Evolutionary conservation across 75 land plant genomes (phyloP).

Genomic region (Chamaecyparis obtusa): DNA sequence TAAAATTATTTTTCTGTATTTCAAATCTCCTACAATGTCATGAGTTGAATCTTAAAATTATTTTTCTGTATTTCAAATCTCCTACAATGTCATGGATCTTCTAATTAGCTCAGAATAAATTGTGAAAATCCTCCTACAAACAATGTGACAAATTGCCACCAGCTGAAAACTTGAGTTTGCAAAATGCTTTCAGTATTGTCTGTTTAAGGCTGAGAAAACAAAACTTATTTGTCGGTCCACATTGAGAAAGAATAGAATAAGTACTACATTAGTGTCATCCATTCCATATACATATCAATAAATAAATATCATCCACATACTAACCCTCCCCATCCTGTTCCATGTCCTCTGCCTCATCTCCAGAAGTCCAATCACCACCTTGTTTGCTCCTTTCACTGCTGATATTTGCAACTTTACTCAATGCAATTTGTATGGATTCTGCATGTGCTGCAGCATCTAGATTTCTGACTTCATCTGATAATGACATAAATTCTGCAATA

Average conservation of each 20-base stretch:
- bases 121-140: neutral
- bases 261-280: neutral
- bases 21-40: neutral
- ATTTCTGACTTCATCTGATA: slow-evolving; percentile 2
- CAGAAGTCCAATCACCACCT: slow-evolving; percentile 21
- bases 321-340: neutral
- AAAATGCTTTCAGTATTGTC: neutral
- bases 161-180: neutral
- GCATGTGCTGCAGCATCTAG: slow-evolving; percentile 23
- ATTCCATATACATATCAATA: neutral
- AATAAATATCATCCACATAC: neutral
- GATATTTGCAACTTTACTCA: slow-evolving; percentile 14
- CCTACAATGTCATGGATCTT: neutral
- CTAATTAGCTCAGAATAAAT: neutral
- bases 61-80: neutral
- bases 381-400: slow-evolving; percentile 12
- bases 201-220: neutral
- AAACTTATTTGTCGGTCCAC: neutral
- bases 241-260: neutral
- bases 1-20: neutral
- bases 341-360: slow-evolving; percentile 29
- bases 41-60: too few relatives aligned
- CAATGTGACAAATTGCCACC: neutral
- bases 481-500: slow-evolving; percentile 9
- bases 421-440: slow-evolving; percentile 20